These are phyloP conservation scores for Bryum argenteum DNA, from an alignment of 225 moss, liverwort and hornwort species.

Conservation along the genomic window DNA sequence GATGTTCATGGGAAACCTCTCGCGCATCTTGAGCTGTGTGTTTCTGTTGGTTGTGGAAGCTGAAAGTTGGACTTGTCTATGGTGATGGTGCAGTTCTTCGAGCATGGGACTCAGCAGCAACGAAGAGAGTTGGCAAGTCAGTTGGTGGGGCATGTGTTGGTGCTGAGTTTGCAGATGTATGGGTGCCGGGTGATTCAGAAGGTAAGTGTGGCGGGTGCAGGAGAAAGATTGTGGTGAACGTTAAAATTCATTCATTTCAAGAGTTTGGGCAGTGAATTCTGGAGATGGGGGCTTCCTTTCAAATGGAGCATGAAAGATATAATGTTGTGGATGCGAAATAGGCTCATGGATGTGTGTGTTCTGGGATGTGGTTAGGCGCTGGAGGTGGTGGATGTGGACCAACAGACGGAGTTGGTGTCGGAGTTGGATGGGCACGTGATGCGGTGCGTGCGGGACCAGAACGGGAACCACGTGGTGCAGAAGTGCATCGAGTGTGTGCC, in stretches of 20 bases:
- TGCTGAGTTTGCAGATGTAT: conserved; percentile 96
- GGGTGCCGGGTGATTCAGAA: conserved; percentile 98
- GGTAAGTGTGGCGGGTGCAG: conserved; percentile 39
- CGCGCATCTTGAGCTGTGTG: no score
- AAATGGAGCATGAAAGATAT: background rate
- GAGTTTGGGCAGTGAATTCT: background rate
- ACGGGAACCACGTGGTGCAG: conserved; percentile 95
- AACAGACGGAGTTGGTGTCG: conserved; percentile 83
- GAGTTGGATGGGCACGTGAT: conserved; percentile 93
- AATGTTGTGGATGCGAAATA: background rate
- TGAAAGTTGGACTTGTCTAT: conserved; percentile 15
- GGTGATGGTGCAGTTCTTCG: conserved; percentile 74
- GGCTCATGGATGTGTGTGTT: background rate
- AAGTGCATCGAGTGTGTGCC: conserved; percentile 91
- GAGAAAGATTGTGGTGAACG: background rate
- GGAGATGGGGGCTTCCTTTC: background rate
- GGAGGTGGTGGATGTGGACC: conserved; percentile 94
- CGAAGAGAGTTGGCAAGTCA: conserved; percentile 90
- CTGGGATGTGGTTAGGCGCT: conserved; percentile 55
- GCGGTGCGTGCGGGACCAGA: conserved; percentile 91
- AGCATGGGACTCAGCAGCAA: conserved; percentile 89
- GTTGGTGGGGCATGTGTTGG: conserved; percentile 87
- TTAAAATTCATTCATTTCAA: background rate
- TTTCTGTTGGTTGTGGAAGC: background rate
- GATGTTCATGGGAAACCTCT: no score